Base-by-base conservation (phyloP, 1,284 basidiomycete genomes). In the Laetiporus sulphureus region DNA sequence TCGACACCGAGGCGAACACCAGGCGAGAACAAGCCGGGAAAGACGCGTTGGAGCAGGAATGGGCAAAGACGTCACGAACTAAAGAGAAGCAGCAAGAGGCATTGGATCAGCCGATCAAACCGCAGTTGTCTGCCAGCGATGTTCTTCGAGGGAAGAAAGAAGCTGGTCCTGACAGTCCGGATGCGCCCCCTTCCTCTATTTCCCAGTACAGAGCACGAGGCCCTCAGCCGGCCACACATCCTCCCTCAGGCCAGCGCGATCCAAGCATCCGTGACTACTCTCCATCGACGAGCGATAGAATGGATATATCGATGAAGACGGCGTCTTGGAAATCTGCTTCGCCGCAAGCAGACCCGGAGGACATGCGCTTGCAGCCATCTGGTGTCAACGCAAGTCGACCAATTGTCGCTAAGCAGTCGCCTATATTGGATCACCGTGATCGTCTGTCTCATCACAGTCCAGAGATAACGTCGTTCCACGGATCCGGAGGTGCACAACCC, bases 331-430 rank as follows among this genome's bases (percentile, higher is more conserved):
- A 34, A 24, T 36, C 44, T 32, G 29, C 42, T 18, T 42, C 48
- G 7, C 53, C 52, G 32, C 55, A 55, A 18, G 50, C 49, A 30
- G 55, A 55, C 1, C 55, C 57, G 4, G 57, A 58, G 49, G 50
- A 40, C 35, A 24, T 44, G 24, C 48, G 51, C 20, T 44, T 49
- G n/a, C 44, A 46, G 18, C 42, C 45, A 15, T 19, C 43, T 7
- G 44, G 39, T 25, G 21, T 49, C 19, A 41, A 45, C 16, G 49
- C 53, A 5, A 50, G 40, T 15, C 40, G 54, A n/a, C 47, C 51
- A 3, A 48, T 58, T 19, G 40, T 47, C 8, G 45, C 32, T 34
- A 50, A 56, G 45, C 39, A 40, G 8, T 56, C 56, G 3, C 53
- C 51, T 44, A 47, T 35, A 16, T 34, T 38, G 16, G 53, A 54